Evolutionary conservation across 441 rosid species (phyloP), one percentile per base, ranked within the genome.

Genomic region (Pelargonium cotyledonis): DNA sequence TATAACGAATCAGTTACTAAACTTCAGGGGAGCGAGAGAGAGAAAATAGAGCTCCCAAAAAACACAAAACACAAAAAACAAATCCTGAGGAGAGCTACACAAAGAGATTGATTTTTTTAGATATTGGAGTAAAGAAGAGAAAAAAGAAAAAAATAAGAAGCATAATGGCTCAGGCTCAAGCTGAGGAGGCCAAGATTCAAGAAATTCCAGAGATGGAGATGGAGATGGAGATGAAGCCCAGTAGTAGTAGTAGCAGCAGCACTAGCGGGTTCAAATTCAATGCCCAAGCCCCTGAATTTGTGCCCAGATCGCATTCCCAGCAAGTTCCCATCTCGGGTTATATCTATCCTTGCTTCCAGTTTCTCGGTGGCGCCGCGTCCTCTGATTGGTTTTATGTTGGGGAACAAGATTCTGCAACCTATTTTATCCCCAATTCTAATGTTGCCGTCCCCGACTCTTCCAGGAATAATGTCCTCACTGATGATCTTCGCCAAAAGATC

Each of bases 231-330:
- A 57, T 57, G 63, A 57, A 57, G 63, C 63, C 63, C 31, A 2
- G 31, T 29, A 16, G 63, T 4, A 16, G 63, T 4, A 67, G 58
- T 51, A 29, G 51, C 6, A 60, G 86, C 18, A 29, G 64, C 46
- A 67, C 43, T 51, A 19, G 38, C 6, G 29, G 86, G 15, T 94
- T 94, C 86, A 91, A 86, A 79, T 91, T 94, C 82, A 94, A 94
- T 68, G 97, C 85, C 1, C 89, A 86, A 16, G 97, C 97, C 3
- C 95, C 97, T 0, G 98, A 94, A 41, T 94, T 94, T 46, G 84
- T 89, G 6, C 96, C 97, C 0, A 80, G 90, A 82, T 83, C 92
- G 8, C 89, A 82, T 29, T 8, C 85, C 29, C 90, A 83, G 70
- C 38, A 35, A 6, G 72, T 85, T 73, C 88, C 89, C 0, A 63